Base-by-base conservation (phyloP, 208 protist species). In the Crithidia thermophila region DNA sequence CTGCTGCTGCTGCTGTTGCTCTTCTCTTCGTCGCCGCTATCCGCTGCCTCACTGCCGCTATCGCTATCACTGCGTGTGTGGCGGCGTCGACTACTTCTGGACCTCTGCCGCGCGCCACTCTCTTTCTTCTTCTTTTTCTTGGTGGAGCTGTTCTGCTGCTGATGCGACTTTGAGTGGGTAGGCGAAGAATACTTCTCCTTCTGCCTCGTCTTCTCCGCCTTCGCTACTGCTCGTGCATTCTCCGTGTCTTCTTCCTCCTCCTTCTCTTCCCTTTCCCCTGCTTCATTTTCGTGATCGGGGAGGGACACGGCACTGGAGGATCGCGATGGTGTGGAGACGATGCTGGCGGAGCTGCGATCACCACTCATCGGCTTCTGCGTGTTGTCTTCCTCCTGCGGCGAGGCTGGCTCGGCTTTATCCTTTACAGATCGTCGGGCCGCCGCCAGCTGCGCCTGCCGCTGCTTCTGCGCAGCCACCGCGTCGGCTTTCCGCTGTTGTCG, bases 321-420 rank as follows among this genome's bases (percentile, higher is more conserved):
- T 7, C 11, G 43, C 4, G 69, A 68, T 3, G 46, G 30, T 3
- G 69, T 67, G 18, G 69, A 66, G 1, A 46, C 33, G 40, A 56
- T 40, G 53, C 69, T 75, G 53, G 47, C 33, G 16, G 36, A 47
- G 61, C 45, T 58, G 6, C 53, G 36, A 14, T 67, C 60, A 3
- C 49, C 16, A 40, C 61, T 75, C 4, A 51, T 7, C 30, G 69
- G 69, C 53, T 75, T 75, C 36, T 75, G 69, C 30, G 69, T 75
- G 52, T 33, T 50, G 7, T 75, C 69, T 9, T 75, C 69, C 34
- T 74, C 67, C 20, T 63, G 53, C 36, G 53, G 69, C 2, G 69
- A 75, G 14, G 57, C 42, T 13, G 42, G 57, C 30, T 63, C 57
- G 2, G 30, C 30, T 31, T 50, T 50, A 2, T 14, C 36, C 2